phyloP scores from a whole-genome alignment of 192 early-diverging fungal genomes.

The Spizellomyces punctatus region DNA sequence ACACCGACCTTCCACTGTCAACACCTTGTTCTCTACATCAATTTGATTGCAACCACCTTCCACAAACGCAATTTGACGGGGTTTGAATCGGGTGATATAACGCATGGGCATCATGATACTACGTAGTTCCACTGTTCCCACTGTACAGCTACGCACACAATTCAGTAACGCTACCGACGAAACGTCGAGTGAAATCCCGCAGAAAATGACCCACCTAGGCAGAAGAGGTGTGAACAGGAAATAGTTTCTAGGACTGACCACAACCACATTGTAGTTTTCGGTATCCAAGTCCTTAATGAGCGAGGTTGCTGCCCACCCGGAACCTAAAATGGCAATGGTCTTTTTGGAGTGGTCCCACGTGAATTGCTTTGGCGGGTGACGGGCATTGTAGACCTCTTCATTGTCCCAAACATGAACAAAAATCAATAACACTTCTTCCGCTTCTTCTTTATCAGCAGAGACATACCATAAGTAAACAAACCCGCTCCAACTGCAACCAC shows the following conservation, averaged over 20 bases:
- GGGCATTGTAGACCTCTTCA: conserved; percentile 41
- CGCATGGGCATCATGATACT: conserved; percentile 88
- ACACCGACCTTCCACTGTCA: conserved; percentile 70
- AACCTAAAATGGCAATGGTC: conserved; percentile 51
- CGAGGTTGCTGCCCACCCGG: conserved; percentile 55
- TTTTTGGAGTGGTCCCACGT: conserved; percentile 54
- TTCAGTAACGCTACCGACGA: conserved; percentile 34
- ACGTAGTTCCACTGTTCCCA: conserved; percentile 86
- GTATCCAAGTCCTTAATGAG: conserved; percentile 77
- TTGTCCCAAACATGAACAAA: neutral
- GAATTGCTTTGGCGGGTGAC: conserved; percentile 50
- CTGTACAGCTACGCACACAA: conserved; percentile 72
- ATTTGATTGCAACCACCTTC: conserved; percentile 92
- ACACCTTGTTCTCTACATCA: conserved; percentile 76
- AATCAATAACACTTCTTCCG: neutral
- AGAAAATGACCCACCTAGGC: conserved; percentile 30
- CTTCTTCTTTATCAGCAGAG: neutral
- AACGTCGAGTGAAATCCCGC: conserved; percentile 34
- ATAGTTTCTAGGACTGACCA: conserved; percentile 70
- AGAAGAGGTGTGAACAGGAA: conserved; percentile 72
- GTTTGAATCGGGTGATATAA: conserved; percentile 86
- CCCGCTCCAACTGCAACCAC: conserved; percentile 11
- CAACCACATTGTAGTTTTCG: conserved; percentile 73
- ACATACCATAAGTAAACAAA: conserved; percentile 30
- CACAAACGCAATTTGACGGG: conserved; percentile 78